Conservation (phyloP, 306 rosid genomes). For the Macrotyloma uniflorum region DNA sequence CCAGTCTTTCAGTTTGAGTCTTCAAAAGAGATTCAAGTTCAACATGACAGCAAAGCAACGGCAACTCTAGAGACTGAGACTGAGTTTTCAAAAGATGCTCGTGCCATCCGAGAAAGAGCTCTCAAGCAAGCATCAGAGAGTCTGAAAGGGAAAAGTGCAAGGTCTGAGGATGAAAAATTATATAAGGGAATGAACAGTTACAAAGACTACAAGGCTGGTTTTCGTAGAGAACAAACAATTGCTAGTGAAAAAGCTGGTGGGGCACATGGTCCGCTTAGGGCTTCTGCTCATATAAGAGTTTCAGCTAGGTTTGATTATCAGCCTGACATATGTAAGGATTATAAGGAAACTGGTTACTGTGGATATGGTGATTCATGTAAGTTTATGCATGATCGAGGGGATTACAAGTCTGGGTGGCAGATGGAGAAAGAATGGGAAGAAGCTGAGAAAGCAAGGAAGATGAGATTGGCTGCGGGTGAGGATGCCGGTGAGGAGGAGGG, state of each 20-base stretch:
- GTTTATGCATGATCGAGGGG: conserved; percentile 97
- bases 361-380: conserved; percentile 87
- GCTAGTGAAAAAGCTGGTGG: conserved; percentile 45
- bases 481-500: conserved; percentile 49
- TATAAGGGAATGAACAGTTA: conserved; percentile 73
- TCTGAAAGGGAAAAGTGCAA: conserved; percentile 57
- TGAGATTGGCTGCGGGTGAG: conserved; percentile 68
- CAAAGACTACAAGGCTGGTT: conserved; percentile 82
- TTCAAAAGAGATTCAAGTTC: conserved; percentile 80
- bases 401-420: conserved; percentile 93
- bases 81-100: conserved; percentile 72
- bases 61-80: conserved; percentile 88
- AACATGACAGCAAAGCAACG: conserved; percentile 80
- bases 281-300: conserved; percentile 89
- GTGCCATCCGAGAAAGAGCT: conserved; percentile 78
- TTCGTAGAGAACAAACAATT: conserved; percentile 79
- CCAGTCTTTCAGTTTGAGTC: conserved; percentile 56
- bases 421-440: conserved; percentile 95
- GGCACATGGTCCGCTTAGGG: conserved; percentile 88
- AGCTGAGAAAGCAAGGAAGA: conserved; percentile 80
- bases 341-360: conserved; percentile 87
- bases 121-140: conserved; percentile 70
- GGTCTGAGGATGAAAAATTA: conserved; percentile 55
- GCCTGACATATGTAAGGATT: conserved; percentile 90
- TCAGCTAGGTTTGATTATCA: conserved; percentile 88